These are phyloP conservation scores for Vaccinium myrtillus DNA, from an alignment of 148 eudicot species.

Conservation along the genomic window DNA sequence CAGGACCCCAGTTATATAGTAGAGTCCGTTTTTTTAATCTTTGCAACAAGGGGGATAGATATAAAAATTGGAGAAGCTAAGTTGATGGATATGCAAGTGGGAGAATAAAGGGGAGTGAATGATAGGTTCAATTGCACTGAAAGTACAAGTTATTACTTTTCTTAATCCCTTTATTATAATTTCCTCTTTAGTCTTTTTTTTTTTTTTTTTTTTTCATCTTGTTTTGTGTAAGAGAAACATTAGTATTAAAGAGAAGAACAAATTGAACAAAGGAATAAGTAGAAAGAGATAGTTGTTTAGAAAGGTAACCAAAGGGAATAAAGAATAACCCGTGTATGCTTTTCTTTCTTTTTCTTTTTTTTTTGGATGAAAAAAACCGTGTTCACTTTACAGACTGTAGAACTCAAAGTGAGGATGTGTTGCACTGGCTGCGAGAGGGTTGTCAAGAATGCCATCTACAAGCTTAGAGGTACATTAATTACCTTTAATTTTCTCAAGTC, in stretches of 20 bases:
- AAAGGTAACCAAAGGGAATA: not conserved
- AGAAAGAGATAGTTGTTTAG: not conserved
- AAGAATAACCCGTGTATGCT: constrained; percentile 15
- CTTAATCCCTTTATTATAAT: not conserved
- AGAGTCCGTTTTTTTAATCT: not conserved
- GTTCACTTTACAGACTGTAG: constrained; percentile 63
- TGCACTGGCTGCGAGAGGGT: constrained; percentile 94
- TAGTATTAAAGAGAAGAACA: not conserved
- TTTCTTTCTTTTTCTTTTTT: not conserved
- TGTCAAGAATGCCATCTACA: constrained; percentile 70
- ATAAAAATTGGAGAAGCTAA: not conserved
- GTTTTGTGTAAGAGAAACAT: not conserved
- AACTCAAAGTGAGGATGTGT: constrained; percentile 93
- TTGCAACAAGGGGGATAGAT: not conserved
- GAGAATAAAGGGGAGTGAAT: not conserved
- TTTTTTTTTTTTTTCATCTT: not conserved
- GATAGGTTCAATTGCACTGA: not conserved
- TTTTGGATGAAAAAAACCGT: not conserved
- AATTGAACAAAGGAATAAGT: not conserved
- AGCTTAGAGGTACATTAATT: constrained; percentile 63
- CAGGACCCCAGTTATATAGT: not conserved
- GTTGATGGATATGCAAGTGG: not conserved
- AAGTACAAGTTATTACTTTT: not conserved
- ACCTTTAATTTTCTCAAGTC: not conserved
- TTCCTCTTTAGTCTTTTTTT: not conserved